Evolutionary conservation across 345 rosid genomes (phyloP), one percentile per base, ranked within the genome.

Genomic region (Salix suchowensis): DNA sequence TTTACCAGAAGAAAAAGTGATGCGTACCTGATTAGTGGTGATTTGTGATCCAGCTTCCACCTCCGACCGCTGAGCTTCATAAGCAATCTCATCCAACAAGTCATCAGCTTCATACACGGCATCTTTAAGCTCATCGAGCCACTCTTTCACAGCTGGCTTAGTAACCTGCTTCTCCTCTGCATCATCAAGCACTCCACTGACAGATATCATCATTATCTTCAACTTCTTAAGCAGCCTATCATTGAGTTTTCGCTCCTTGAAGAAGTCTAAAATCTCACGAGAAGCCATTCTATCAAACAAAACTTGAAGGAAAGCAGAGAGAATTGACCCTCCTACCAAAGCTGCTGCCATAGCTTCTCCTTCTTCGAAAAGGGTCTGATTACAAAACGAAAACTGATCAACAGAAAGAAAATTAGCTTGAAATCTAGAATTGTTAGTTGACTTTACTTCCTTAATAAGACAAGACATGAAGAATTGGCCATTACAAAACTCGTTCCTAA

Each of bases 101-200:
- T 72, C 75, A 13, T 72, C 75, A 7, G 75, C 75, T 39, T 60
- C n/a, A 73, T 37, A 73, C 7, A 48, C 66, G 7, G 66, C 75
- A 60, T 72, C 54, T 40, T 72, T 72, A 21, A 72, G 75, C 11
- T 72, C 67, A 24, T 72, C 26, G 1, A 72, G 67, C 75, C 75
- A 72, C 16, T 39, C 40, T 39, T 72, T 60, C 36, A 72, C 52
- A 15, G 67, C 67, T 12, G 75, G 54, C 18, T 23, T n/a, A 23
- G 52, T 18, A 16, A 72, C 23, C 75, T 72, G 75, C 65, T 72
- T 72, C 37, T 72, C 75, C 67, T 72, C 54, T 12, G 75, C 75
- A 3, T 72, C 32, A 24, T 60, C 50, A 15, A 72, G 75, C 30
- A 72, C 16, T 5, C 44, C 44, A 37, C 19, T 32, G 0, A 71